These are phyloP conservation scores for Dipodascopsis tothii DNA, from an alignment of 805 yeast species.

Conservation along the genomic window DNA sequence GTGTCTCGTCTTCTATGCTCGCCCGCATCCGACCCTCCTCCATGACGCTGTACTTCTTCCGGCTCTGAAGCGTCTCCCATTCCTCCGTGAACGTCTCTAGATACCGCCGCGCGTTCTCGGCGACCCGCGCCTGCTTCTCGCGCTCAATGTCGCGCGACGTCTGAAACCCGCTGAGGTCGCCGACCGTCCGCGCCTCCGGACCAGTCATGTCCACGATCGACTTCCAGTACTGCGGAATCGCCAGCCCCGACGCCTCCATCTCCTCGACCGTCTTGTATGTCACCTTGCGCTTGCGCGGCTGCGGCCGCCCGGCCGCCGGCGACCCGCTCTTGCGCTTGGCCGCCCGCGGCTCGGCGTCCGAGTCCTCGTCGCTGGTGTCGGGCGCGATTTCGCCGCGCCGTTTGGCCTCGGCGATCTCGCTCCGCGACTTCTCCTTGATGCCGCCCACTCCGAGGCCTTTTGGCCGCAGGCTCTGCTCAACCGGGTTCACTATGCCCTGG, in stretches of 20 bases:
- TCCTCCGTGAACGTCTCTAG: constrained; percentile 20
- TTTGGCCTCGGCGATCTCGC: constrained; percentile 23
- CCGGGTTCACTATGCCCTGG: constrained; percentile 73
- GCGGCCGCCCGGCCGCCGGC: not conserved
- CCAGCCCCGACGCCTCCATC: constrained; percentile 27
- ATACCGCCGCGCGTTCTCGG: constrained; percentile 18
- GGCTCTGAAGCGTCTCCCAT: constrained; percentile 21
- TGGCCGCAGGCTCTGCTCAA: constrained; percentile 60
- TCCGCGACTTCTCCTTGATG: constrained; percentile 34
- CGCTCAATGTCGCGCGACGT: constrained; percentile 3
- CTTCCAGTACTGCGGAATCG: constrained; percentile 26
- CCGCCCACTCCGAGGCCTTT: constrained; percentile 73
- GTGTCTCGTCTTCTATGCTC: constrained; percentile 14
- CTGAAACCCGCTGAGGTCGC: constrained; percentile 13
- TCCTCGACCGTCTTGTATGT: constrained; percentile 28
- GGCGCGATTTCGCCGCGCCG: constrained; percentile 17
- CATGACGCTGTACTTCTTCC: constrained; percentile 9
- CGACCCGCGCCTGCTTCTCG: constrained; percentile 5
- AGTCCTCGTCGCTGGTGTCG: constrained; percentile 19
- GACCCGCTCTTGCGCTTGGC: constrained; percentile 2
- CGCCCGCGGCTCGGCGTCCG: constrained; percentile 12
- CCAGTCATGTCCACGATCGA: constrained; percentile 27
- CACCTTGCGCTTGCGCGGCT: constrained; percentile 15
- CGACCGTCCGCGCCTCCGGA: constrained; percentile 14
- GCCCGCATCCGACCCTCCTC: constrained; percentile 9